Evolutionary conservation across 2,329 filamentous ascomycete genomes (phyloP).

Genomic region (Colletotrichum shisoi): DNA sequence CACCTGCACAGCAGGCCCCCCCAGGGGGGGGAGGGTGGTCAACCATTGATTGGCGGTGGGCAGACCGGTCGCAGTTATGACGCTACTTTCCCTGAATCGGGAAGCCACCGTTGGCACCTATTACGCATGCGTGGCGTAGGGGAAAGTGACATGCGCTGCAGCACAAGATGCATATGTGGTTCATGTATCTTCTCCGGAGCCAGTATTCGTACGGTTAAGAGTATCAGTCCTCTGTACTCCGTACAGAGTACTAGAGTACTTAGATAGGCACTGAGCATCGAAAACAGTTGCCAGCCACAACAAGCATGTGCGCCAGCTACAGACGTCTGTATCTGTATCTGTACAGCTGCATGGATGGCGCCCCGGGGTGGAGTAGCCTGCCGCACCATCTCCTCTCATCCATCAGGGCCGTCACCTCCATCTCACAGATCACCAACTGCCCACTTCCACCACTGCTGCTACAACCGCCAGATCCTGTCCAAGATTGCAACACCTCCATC

Average conservation of each 20-base stretch:
- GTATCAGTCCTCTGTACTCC: no score
- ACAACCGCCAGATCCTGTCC: conserved; percentile 12
- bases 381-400: background rate
- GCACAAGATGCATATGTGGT: background rate
- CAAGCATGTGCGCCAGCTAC: background rate
- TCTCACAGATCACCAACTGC: conserved; percentile 12
- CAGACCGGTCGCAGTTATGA: conserved; percentile 36
- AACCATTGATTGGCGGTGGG: conserved; percentile 32
- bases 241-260: no score
- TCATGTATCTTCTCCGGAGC: background rate
- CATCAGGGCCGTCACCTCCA: background rate
- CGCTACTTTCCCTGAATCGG: conserved; percentile 35
- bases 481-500: background rate
- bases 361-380: background rate
- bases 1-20: conserved; percentile 1
- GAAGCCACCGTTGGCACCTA: conserved; percentile 12
- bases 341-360: background rate
- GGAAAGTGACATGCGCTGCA: background rate
- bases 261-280: background rate
- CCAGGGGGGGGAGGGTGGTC: conserved; percentile 17
- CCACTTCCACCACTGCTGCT: background rate
- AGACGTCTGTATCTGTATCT: background rate
- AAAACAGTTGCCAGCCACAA: conserved; percentile 1
- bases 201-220: no score
- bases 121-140: conserved; percentile 16